A percentile compares a stretch with the other conserved stretches of the same genome.
Evolutionary conservation across 768 basidiomycete genomes (phyloP).

Genomic region (Suillus sp.): DNA sequence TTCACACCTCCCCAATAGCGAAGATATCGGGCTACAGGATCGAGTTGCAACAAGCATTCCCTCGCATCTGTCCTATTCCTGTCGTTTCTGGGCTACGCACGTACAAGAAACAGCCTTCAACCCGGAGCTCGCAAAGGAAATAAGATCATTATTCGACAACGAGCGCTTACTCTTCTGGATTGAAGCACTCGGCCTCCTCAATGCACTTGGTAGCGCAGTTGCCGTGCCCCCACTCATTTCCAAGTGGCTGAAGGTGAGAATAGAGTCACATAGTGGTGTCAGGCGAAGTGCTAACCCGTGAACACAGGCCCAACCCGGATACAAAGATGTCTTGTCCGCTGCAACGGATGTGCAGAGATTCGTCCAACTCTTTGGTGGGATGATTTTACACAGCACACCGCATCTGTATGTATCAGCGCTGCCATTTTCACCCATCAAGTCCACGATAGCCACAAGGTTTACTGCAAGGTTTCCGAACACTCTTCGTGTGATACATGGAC

Average conservation of each 20-base stretch:
- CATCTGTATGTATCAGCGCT: conserved; percentile 30
- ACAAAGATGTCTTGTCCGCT: not conserved
- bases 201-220: not conserved
- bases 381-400: conserved; percentile 22
- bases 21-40: conserved; percentile 17
- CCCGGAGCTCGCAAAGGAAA: not conserved
- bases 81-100: conserved; percentile 18
- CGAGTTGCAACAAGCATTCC: conserved; percentile 9
- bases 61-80: conserved; percentile 14
- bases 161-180: conserved; percentile 16
- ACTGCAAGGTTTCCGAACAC: not conserved
- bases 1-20: conserved; percentile 31
- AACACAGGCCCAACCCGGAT: not conserved
- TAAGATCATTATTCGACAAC: conserved; percentile 7
- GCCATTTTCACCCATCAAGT: conserved; percentile 29
- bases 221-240: not conserved
- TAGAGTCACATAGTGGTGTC: not conserved
- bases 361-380: conserved; percentile 14
- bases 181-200: conserved; percentile 7
- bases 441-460: conserved; percentile 21
- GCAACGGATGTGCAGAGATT: conserved; percentile 17
- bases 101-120: conserved; percentile 1
- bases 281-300: not conserved
- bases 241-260: conserved; percentile 2
- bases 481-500: not conserved